A percentile compares a stretch with the other conserved stretches of the same genome.
Conservation (phyloP, 163 green algal genomes). For the Chloromonas sp. region DNA sequence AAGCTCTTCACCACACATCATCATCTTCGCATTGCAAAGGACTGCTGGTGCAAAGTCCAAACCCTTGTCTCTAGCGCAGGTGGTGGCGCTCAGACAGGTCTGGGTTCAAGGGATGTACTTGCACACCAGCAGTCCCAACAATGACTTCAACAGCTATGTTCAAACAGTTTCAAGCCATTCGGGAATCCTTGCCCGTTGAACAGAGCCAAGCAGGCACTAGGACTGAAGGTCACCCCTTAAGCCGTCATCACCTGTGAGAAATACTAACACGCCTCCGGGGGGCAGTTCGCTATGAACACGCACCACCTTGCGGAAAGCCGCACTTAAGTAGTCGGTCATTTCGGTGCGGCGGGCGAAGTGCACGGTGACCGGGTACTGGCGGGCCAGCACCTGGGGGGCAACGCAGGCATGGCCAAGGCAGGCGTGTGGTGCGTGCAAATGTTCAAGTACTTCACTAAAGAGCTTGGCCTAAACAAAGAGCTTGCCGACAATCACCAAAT, state of each 20-base stretch:
- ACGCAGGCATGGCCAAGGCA: slow-evolving; percentile 38
- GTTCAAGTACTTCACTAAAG: too few relatives aligned
- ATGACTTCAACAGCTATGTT: too few relatives aligned
- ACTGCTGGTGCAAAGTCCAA: too few relatives aligned
- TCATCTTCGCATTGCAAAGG: too few relatives aligned
- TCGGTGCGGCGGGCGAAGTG: slow-evolving; percentile 87
- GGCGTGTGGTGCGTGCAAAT: not conserved
- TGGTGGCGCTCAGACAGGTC: not conserved
- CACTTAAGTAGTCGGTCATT: slow-evolving; percentile 78
- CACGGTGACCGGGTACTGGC: slow-evolving; percentile 91
- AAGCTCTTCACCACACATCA: too few relatives aligned
- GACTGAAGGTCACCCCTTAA: slow-evolving; percentile 39
- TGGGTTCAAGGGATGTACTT: not conserved
- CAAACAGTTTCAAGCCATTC: too few relatives aligned
- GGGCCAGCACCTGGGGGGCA: slow-evolving; percentile 70
- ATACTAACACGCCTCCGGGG: slow-evolving; percentile 88
- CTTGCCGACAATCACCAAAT: too few relatives aligned
- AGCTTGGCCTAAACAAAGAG: too few relatives aligned
- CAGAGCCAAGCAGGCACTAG: not conserved
- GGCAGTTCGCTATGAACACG: slow-evolving; percentile 55
- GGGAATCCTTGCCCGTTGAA: not conserved
- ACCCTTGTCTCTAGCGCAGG: not conserved
- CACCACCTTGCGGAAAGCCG: slow-evolving; percentile 70
- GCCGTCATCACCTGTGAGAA: slow-evolving; percentile 75
- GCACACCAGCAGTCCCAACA: too few relatives aligned